These are phyloP conservation scores for Penicillium chermesinum DNA, from an alignment of 495 filamentous ascomycete genomes.

Conservation along the genomic window DNA sequence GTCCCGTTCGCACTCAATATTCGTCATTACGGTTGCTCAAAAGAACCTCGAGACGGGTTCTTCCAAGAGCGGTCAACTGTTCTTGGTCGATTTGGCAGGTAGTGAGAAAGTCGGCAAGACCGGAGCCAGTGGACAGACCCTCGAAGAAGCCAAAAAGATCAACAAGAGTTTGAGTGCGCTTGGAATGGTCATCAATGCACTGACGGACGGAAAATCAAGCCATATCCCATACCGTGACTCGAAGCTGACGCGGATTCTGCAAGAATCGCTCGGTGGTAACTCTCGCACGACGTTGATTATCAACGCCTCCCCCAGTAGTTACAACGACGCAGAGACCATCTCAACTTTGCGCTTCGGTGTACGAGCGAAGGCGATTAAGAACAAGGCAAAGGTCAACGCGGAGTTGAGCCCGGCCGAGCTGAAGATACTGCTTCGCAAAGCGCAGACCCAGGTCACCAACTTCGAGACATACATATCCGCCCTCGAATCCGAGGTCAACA, in stretches of 20 bases:
- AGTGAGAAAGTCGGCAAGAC: constrained; percentile 99
- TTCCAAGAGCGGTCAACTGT: constrained; percentile 92
- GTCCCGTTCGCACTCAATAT: constrained; percentile 96
- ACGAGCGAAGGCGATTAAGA: constrained; percentile 97
- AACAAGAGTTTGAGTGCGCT: constrained; percentile 98
- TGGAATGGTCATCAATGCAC: constrained; percentile 97
- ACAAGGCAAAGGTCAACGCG: constrained; percentile 99
- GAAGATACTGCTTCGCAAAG: constrained; percentile 85
- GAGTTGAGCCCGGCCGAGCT: constrained; percentile 93
- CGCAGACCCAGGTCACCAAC: constrained; percentile 80
- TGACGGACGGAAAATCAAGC: constrained; percentile 97
- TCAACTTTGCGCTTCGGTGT: constrained; percentile 94
- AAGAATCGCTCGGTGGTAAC: constrained; percentile 95
- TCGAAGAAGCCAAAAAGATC: constrained; percentile 99
- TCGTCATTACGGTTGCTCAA: constrained; percentile 93
- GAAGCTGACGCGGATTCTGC: constrained; percentile 92
- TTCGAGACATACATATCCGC: constrained; percentile 80
- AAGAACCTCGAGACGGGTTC: constrained; percentile 98
- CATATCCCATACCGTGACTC: constrained; percentile 97
- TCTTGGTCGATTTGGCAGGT: constrained; percentile 95
- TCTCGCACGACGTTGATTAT: constrained; percentile 95
- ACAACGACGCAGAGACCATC: constrained; percentile 94
- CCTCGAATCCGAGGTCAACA: constrained; percentile 78
- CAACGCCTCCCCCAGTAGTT: constrained; percentile 96
- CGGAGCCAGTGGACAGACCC: constrained; percentile 91